Evolutionary conservation across 768 basidiomycete genomes (phyloP), one percentile per base, ranked within the genome.

Genomic region (Amanita jacksonii): DNA sequence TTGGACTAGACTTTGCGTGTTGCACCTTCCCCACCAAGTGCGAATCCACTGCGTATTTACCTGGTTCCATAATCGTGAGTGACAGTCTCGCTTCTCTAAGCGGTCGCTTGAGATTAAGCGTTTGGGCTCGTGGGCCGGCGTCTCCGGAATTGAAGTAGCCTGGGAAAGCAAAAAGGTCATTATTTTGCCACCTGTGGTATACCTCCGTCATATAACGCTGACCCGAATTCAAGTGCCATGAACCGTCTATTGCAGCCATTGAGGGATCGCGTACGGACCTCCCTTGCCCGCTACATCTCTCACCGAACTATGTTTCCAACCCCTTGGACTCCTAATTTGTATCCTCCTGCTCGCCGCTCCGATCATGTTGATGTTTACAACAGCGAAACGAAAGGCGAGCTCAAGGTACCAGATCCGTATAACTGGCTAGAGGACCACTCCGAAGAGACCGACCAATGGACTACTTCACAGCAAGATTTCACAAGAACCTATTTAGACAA

Each of bases 311-410:
- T 72, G 65, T 38, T 64, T 7, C 56, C 65, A 12, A 70, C 70
- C 6, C 57, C 65, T 5, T 85, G 80, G 79, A 62, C 52, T 9
- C 67, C 77, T 15, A 69, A 75, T 51, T 56, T 55, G 20, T 89
- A 89, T 55, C 88, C 88, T 0, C 40, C 58, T 6, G 71, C 82
- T 20, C 77, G 74, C 43, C 75, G 84, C 40, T 76, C 74, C 5
- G 76, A 82, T 53, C 76, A 81, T 54, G 62, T 78, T 38, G 81
- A 86, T 57, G 58, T 70, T 25, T 90, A 85, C 65, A 72, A 79
- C 57, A 83, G 78, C 59, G 73, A 76, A 52, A 58, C 62, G 35
- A 60, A 68, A n/a, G 84, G 80, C 18, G 55, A 76, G 42, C 79
- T 87, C 31, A 63, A 62, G 30, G 77, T 90, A 0, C 60, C 67